A percentile compares a stretch with the other conserved stretches of the same genome.
Evolutionary conservation across 352 stramenopile species (phyloP).

Genomic region (Phytopythium helicoides): DNA sequence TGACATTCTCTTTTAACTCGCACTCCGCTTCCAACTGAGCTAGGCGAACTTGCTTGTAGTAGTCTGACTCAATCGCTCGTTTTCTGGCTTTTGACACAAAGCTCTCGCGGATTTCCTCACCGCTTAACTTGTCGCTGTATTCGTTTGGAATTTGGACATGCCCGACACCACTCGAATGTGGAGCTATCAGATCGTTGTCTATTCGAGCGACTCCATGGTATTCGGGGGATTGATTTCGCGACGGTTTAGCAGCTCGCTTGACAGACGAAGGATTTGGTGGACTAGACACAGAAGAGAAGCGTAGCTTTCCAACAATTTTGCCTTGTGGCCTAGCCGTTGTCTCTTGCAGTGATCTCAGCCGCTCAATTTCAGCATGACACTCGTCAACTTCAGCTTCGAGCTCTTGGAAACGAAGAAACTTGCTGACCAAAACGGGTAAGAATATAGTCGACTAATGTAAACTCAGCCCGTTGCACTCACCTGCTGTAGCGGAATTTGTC

Average conservation of each 20-base stretch:
- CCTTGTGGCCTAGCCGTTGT: background rate
- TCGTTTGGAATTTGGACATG: background rate
- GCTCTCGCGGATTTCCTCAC: conserved; percentile 17
- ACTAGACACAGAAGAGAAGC: conserved; percentile 19
- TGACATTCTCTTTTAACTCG: conserved; percentile 72
- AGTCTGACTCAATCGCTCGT: conserved; percentile 53
- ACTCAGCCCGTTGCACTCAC: no score
- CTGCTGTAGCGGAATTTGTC: conserved; percentile 53
- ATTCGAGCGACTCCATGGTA: no score
- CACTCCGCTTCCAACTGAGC: conserved; percentile 69
- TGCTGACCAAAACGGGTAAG: conserved; percentile 21
- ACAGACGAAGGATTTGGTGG: background rate
- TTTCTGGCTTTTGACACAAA: conserved; percentile 60
- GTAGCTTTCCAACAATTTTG: conserved; percentile 41
- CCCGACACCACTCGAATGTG: background rate
- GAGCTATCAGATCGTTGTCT: no score
- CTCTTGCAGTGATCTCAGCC: conserved; percentile 29
- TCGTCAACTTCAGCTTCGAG: conserved; percentile 62
- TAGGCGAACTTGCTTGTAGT: conserved; percentile 65
- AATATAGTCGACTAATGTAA: no score
- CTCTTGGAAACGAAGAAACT: conserved; percentile 71
- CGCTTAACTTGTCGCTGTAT: background rate
- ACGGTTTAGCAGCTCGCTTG: background rate
- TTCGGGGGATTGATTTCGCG: background rate
- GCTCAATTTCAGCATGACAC: conserved; percentile 51